phyloP scores from a whole-genome alignment of 2,329 filamentous ascomycete genomes.

The Exophiala oligosperma region DNA sequence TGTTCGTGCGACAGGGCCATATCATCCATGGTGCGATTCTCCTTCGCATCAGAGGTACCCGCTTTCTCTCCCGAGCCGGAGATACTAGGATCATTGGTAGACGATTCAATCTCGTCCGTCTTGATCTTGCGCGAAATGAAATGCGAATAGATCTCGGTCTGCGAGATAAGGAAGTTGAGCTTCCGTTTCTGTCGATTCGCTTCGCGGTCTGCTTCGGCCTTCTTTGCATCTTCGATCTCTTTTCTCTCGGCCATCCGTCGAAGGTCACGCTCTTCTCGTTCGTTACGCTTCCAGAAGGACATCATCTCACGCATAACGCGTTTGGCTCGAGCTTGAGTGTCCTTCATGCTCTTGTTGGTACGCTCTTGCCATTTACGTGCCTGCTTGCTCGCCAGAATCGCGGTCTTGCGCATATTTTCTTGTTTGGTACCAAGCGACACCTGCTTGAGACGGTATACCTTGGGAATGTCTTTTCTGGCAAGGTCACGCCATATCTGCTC shows the following conservation, averaged over 20 bases:
- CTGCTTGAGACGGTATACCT: constrained; percentile 84
- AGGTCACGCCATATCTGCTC: constrained; percentile 97
- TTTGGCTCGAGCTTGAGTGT: constrained; percentile 94
- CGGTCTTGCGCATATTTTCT: constrained; percentile 97
- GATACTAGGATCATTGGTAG: constrained; percentile 77
- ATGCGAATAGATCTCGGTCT: constrained; percentile 98
- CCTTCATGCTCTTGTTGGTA: constrained; percentile 98
- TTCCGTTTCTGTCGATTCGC: constrained; percentile 97
- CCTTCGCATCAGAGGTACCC: constrained; percentile 39
- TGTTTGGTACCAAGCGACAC: constrained; percentile 83
- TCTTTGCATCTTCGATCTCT: constrained; percentile 93
- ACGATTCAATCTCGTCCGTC: constrained; percentile 89
- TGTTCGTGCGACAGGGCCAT: constrained; percentile 50
- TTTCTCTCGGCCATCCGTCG: constrained; percentile 93
- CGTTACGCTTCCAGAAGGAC: constrained; percentile 98
- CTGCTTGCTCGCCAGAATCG: constrained; percentile 93
- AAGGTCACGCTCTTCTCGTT: constrained; percentile 92
- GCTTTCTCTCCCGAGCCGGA: constrained; percentile 45
- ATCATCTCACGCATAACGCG: constrained; percentile 99
- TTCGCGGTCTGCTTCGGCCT: constrained; percentile 95
- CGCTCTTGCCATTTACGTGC: constrained; percentile 95
- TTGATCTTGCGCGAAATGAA: constrained; percentile 99
- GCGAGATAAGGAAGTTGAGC: constrained; percentile 98
- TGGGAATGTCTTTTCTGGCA: constrained; percentile 88
- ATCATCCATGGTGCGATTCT: constrained; percentile 46